A percentile compares a stretch with the other conserved stretches of the same genome.
Evolutionary conservation across 192 early-diverging fungal species (phyloP).

Genomic region (Backusella westeae): DNA sequence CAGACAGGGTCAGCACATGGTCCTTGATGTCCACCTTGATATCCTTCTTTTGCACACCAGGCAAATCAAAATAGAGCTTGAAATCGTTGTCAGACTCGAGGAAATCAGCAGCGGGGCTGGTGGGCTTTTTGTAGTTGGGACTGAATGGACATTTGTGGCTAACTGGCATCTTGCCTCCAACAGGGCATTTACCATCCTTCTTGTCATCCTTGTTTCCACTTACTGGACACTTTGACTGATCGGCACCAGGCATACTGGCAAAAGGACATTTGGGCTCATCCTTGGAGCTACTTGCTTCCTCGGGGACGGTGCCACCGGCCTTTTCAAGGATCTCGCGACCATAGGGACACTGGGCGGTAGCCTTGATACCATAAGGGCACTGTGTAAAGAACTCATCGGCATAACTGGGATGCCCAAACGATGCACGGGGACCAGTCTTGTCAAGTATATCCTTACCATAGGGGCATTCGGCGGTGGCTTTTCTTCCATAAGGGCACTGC

Average conservation of each 20-base stretch:
- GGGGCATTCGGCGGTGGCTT: background rate
- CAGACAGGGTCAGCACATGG: slow-evolving; percentile 44
- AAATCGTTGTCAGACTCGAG: slow-evolving; percentile 48
- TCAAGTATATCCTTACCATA: background rate
- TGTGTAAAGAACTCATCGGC: background rate
- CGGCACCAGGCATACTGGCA: background rate
- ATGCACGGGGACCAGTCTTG: background rate
- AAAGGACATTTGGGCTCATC: slow-evolving; percentile 7
- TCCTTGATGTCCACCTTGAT: slow-evolving; percentile 49
- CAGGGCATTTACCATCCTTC: background rate
- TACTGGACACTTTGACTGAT: slow-evolving; percentile 1
- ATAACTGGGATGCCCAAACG: background rate
- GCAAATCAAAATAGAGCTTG: slow-evolving; percentile 50
- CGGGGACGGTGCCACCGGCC: background rate
- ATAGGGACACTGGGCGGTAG: background rate
- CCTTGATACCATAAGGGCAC: background rate
- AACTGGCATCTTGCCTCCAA: background rate
- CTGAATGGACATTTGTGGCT: background rate
- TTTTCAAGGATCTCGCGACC: slow-evolving; percentile 1
- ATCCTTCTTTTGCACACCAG: slow-evolving; percentile 55
- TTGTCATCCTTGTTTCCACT: background rate
- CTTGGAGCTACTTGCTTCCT: background rate
- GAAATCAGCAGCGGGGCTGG: slow-evolving; percentile 41
- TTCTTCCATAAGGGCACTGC: slow-evolving; percentile 5
- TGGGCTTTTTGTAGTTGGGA: background rate